Evolutionary conservation across 306 rosid species (phyloP).

Genomic region (Malus sylvestris): DNA sequence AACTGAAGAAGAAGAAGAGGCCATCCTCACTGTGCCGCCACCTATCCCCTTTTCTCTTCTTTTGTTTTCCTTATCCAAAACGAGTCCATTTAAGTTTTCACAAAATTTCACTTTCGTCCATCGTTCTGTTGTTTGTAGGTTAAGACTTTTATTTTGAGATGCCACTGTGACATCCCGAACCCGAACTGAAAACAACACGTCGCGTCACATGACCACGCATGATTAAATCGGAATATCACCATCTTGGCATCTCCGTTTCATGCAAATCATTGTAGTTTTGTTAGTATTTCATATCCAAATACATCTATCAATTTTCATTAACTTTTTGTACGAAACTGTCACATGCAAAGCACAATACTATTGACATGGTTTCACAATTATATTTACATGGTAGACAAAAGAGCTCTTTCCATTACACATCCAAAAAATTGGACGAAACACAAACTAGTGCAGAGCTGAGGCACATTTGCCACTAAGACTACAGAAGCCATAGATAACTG

Average conservation of each 20-base stretch:
- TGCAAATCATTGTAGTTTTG: fast-evolving
- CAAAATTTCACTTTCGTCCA: background rate
- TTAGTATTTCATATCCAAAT: too few species aligned
- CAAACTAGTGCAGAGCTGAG: background rate
- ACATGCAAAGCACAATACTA: too few species aligned
- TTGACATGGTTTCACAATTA: background rate
- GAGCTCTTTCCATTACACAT: background rate
- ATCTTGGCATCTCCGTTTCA: background rate
- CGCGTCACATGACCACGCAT: background rate
- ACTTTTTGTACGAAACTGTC: background rate
- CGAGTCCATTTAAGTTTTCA: background rate
- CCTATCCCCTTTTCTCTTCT: background rate
- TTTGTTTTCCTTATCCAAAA: background rate
- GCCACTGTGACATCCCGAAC: background rate
- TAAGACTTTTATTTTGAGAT: too few species aligned
- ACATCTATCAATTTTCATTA: background rate
- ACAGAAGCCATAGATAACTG: background rate
- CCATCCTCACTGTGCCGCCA: background rate
- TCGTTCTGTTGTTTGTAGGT: background rate
- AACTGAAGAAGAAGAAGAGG: background rate
- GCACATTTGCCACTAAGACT: background rate
- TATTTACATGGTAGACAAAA: too few species aligned
- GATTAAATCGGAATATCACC: background rate
- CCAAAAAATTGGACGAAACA: background rate
- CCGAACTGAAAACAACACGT: too few species aligned